Base-by-base conservation (phyloP, 768 basidiomycete species). In the Pulveroboletus sp. region DNA sequence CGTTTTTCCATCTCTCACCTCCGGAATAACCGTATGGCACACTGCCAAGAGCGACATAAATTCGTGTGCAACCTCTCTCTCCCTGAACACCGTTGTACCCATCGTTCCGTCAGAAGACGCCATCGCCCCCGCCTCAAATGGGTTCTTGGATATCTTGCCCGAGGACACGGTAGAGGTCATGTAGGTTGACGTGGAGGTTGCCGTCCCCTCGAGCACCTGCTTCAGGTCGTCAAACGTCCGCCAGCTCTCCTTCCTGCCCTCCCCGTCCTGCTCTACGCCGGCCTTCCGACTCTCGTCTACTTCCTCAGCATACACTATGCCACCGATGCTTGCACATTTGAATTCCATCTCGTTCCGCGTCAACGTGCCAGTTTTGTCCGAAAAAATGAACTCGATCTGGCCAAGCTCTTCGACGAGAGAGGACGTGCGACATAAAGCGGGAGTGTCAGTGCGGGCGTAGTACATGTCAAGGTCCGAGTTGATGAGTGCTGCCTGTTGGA, bases 291-390 rank as follows among this genome's bases (percentile, higher is more conserved):
- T 76, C 51, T 97, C 94, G 51, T 98, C 96, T 8, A 97, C 92
- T 15, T 81, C 79, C 53, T 93, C 93, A 1, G 93, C 85, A 69
- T 97, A 99, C 17, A 84, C 87, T 11, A 84, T 77, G 4, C 95
- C 96, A 17, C 80, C 94, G 50, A 98, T 83, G 47, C 83, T 87
- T 62, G 88, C 95, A 63, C 89, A 85, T 24, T 83, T 80, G 67
- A 97, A 97, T 67, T 97, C 95, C 95, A 98, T 98, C 69, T 96
- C 93, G 71, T 98, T 98, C 55, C 94, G 81, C 3, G 95, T 98
- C 21, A 98, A 75, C 0, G 95, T 98, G 7, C 95, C 91, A 2
- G 92, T 93, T 71, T 94, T 94, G 71, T 94, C 91, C 49, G 88
- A 90, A 72, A 95, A 95, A 3, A 95, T 89, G 61, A 91, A 94